Evolutionary conservation across 768 basidiomycete genomes (phyloP).

Genomic region (Neoboletus brunneissimus): DNA sequence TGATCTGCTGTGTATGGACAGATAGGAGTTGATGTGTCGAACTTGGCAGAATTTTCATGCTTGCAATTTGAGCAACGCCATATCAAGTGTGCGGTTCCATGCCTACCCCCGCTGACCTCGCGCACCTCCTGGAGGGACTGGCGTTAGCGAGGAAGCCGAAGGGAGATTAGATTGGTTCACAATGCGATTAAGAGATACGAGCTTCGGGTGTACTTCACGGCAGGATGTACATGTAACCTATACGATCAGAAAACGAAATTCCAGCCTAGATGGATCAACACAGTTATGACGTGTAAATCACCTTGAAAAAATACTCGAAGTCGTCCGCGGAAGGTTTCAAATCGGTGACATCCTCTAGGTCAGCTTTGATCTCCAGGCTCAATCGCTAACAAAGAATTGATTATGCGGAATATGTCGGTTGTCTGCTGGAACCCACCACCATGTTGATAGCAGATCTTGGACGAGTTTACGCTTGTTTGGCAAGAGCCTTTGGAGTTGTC

Average conservation of each 20-base stretch:
- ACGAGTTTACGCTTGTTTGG: slow-evolving; percentile 29
- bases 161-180: slow-evolving; percentile 37
- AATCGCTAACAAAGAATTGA: slow-evolving; percentile 42
- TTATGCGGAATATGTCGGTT: not conserved
- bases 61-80: slow-evolving; percentile 80
- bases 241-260: not conserved
- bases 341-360: slow-evolving; percentile 75
- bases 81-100: slow-evolving; percentile 71
- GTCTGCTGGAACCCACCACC: slow-evolving; percentile 45
- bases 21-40: slow-evolving; percentile 50
- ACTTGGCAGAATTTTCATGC: slow-evolving; percentile 80
- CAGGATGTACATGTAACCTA: slow-evolving; percentile 81
- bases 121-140: slow-evolving; percentile 52
- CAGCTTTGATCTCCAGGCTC: slow-evolving; percentile 69
- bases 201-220: slow-evolving; percentile 70
- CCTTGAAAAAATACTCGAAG: slow-evolving; percentile 82
- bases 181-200: slow-evolving; percentile 65
- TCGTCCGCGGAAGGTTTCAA: slow-evolving; percentile 61
- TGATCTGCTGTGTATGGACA: slow-evolving; percentile 61
- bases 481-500: not conserved
- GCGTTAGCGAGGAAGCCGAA: slow-evolving; percentile 1
- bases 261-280: not conserved
- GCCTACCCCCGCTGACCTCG: slow-evolving; percentile 64
- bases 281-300: slow-evolving; percentile 23
- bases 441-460: slow-evolving; percentile 29